Evolutionary conservation across 2,329 filamentous ascomycete species (phyloP).

Genomic region (Paraconiothyrium brasiliense): DNA sequence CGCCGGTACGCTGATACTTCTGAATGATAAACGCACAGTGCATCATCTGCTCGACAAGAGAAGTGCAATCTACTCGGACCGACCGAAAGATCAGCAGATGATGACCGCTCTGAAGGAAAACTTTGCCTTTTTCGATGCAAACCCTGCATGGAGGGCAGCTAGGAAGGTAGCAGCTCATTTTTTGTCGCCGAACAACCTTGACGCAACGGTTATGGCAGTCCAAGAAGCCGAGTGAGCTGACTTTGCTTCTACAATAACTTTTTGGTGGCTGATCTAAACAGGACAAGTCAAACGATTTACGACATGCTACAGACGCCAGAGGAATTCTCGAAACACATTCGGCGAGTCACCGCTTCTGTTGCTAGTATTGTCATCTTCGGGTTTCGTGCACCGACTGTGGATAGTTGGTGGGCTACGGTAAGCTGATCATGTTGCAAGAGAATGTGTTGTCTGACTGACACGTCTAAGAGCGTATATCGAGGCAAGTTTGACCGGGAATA

Average conservation of each 20-base stretch:
- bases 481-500: too few species aligned
- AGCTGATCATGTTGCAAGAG: slow-evolving; percentile 6
- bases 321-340: slow-evolving; percentile 51
- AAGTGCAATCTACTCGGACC: slow-evolving; percentile 29
- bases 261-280: slow-evolving; percentile 55
- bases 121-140: slow-evolving; percentile 29
- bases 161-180: slow-evolving; percentile 33
- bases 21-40: slow-evolving; percentile 27
- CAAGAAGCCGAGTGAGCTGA: slow-evolving; percentile 19
- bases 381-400: slow-evolving; percentile 22
- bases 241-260: slow-evolving; percentile 50
- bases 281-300: slow-evolving; percentile 43
- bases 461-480: neutral
- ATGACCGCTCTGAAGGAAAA: slow-evolving; percentile 28
- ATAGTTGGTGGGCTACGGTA: slow-evolving; percentile 36
- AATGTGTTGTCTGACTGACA: slow-evolving; percentile 17
- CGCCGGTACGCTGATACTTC: slow-evolving; percentile 26
- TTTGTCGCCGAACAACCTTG: slow-evolving; percentile 31
- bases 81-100: slow-evolving; percentile 25
- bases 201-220: slow-evolving; percentile 23
- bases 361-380: slow-evolving; percentile 30
- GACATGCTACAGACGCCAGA: slow-evolving; percentile 55
- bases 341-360: slow-evolving; percentile 32
- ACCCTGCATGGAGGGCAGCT: slow-evolving; percentile 29
- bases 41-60: slow-evolving; percentile 33